Base-by-base conservation (phyloP, 805 yeast genomes). In the Candida wancherniae region DNA sequence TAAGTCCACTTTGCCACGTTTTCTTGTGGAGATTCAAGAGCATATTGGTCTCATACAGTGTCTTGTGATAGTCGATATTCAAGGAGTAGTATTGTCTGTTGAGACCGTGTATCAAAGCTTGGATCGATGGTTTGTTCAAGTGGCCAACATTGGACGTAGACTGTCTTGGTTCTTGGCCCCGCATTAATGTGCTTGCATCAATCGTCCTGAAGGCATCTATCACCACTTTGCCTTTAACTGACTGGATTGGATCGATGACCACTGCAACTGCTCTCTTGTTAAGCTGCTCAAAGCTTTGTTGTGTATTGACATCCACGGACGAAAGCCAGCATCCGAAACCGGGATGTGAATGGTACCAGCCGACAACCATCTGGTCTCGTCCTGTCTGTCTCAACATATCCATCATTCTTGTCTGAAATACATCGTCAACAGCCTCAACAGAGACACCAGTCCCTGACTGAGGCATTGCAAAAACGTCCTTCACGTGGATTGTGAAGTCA, bases 311-410 rank as follows among this genome's bases (percentile, higher is more conserved):
- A 73, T 92, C 99, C 17, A 92, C 97, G 17, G 88, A 79, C 9
- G 97, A 88, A 47, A 92, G 71, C 99, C 99, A 92, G 68, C 99
- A 92, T n/a, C 98, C 98, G 57, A 90, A 92, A 11, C 98, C 98
- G 4, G 98, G 98, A 63, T 92, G 98, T 9, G 97, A 88, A 57
- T 92, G 99, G 67, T 92, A 92, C 99, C 99, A 92, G 19, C 99
- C 99, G 29, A 92, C 99, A 32, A 92, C 98, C 85, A 85, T 87
- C 58, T 92, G 94, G 61, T 88, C 97, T 59, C 99, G 75, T n/a
- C 99, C 99, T 1, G 98, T 92, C 59, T 92, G 98, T 62, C 84
- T 80, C 53, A 92, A 73, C 98, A 92, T 92, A 55, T 92, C 99
- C 98, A 92, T 92, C 98, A 92, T 94, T 56, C 81, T 84, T 3